Evolutionary conservation across 2,329 filamentous ascomycete species (phyloP).

Genomic region (Xylariaceae sp.): DNA sequence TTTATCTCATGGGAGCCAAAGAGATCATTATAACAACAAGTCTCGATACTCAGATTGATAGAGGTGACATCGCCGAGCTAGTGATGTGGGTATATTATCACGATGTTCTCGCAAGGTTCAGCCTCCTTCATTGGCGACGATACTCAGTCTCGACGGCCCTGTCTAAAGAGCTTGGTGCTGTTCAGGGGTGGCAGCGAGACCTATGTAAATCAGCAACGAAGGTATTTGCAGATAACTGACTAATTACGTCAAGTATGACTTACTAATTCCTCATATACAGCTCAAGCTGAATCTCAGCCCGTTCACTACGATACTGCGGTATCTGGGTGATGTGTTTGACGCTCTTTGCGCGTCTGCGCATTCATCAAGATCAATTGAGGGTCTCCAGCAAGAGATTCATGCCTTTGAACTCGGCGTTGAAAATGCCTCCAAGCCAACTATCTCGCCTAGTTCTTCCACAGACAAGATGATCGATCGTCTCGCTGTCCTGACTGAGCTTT

Average conservation of each 20-base stretch:
- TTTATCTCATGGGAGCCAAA: slow-evolving; percentile 20
- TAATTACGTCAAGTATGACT: neutral
- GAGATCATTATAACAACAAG: slow-evolving; percentile 12
- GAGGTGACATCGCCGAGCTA: slow-evolving; percentile 12
- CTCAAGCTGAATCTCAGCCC: slow-evolving; percentile 12
- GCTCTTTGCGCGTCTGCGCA: neutral
- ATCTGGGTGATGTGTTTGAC: slow-evolving; percentile 12
- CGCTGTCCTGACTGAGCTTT: slow-evolving; percentile 16
- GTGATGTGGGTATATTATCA: slow-evolving; percentile 24
- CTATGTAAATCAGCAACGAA: slow-evolving; percentile 10
- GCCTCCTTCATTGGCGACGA: slow-evolving; percentile 23
- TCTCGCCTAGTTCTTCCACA: neutral
- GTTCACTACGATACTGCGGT: slow-evolving; percentile 15
- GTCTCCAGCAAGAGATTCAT: slow-evolving; percentile 12
- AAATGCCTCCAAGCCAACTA: neutral
- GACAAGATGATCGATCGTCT: too few relatives aligned
- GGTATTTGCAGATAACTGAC: neutral
- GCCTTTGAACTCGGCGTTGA: neutral
- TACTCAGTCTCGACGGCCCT: neutral
- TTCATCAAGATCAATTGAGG: neutral
- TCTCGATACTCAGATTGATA: slow-evolving; percentile 10
- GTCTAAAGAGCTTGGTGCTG: slow-evolving; percentile 11
- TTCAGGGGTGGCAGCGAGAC: slow-evolving; percentile 20
- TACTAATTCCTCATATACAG: slow-evolving; percentile 3
- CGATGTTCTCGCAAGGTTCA: slow-evolving; percentile 21